Evolutionary conservation across 768 basidiomycete species (phyloP), one percentile per base, ranked within the genome.

Genomic region (Phylloporus sp.): DNA sequence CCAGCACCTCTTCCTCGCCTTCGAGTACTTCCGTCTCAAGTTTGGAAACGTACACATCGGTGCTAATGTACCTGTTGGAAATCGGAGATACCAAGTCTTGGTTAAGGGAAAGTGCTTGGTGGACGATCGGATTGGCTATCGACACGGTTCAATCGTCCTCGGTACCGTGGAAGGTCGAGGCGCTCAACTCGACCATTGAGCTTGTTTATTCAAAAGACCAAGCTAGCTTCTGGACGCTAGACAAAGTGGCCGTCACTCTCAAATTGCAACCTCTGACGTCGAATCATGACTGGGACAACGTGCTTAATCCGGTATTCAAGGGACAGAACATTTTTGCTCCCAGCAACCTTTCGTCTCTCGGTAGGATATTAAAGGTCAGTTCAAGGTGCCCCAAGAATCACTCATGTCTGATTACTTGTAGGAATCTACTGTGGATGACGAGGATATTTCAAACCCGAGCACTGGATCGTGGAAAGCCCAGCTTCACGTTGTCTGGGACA

Each of bases 21-120:
- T 78, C 82, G 22, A 72, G 76, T 6, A 73, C 79, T 3, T 60
- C 78, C 3, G 73, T 77, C 2, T 84, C 89, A 3, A 80, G 76
- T n/a, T 59, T 80, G 40, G 73, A 76, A 26, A 76, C 78, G 47
- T 95, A 81, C 68, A 70, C 73, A 24, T 74, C 80, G 26, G 75
- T 84, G 10, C 60, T 95, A 51, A 65, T 68, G 7, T 73, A 84
- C 49, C 76, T 97, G 18, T 57, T 90, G 34, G 74, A 71, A 9
- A 71, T 97, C 39, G 91, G 90, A 22, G 82, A 87, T 60, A 81
- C 84, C 64, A 97, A 95, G 68, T 84, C 85, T 0, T 97, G 94
- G 93, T 70, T 98, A 45, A 77, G 86, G 34, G 95, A 98, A 69
- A 88, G 88, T 62, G 88, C 85, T 13, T 95, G 91, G 88, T 95